Percentiles rank a stretch among this genome's conserved stretches.
Conservation (phyloP, 257 asterid species). For the Echium plantagineum region DNA sequence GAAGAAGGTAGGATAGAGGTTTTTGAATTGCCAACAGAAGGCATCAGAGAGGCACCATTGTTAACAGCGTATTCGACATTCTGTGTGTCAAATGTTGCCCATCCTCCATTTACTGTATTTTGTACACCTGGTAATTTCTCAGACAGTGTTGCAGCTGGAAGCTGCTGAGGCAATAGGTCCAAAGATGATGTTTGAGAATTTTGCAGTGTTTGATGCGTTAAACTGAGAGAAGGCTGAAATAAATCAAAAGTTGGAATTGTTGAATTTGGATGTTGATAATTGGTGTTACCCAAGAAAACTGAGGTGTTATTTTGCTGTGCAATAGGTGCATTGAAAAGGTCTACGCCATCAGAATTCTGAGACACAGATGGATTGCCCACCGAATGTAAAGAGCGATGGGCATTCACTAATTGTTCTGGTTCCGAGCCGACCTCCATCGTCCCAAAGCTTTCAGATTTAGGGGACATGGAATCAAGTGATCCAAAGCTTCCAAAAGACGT, state of each 20-base stretch:
- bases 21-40: no score
- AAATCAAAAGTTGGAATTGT: conserved; percentile 23
- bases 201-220: conserved; percentile 32
- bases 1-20: conserved; percentile 21
- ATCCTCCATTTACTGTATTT: conserved; percentile 29
- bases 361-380: conserved; percentile 9
- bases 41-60: conserved; percentile 13
- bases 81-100: conserved; percentile 49
- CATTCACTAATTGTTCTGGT: conserved; percentile 25
- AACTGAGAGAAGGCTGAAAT: conserved; percentile 30
- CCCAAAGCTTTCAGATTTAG: conserved; percentile 16
- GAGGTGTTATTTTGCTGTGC: conserved; percentile 24
- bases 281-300: conserved; percentile 18
- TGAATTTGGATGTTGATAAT: conserved; percentile 29
- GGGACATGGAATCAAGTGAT: conserved; percentile 37
- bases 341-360: conserved; percentile 27
- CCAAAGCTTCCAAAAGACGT: conserved; percentile 62
- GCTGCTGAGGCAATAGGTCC: conserved; percentile 42
- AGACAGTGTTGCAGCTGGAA: conserved; percentile 22
- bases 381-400: conserved; percentile 1
- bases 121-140: conserved; percentile 9
- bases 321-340: conserved; percentile 42
- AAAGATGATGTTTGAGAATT: conserved; percentile 26
- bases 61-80: conserved; percentile 24
- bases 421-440: conserved; percentile 23